Evolutionary conservation across 805 yeast species (phyloP), one percentile per base, ranked within the genome.

Genomic region (Candida coleopterorum): DNA sequence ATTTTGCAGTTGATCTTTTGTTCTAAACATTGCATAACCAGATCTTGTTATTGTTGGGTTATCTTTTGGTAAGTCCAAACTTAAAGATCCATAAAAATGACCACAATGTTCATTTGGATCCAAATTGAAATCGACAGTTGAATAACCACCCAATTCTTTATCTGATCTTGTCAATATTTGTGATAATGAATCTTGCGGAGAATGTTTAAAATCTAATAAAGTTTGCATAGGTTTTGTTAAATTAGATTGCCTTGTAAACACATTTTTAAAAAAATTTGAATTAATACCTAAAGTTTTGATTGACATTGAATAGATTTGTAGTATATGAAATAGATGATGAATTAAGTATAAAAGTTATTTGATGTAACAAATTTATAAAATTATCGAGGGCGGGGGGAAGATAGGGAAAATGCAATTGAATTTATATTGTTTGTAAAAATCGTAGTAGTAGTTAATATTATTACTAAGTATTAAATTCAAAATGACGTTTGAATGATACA

Each of bases 21-120:
- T 85, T 43, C 94, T 72, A 60, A 83, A 85, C 94, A 86, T 85
- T 25, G 94, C 85, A 64, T 77, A 77, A 5, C 95, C 95, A 14
- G 81, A 73, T 42, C 78, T 66, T 12, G 74, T 69, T 16, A 84
- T 74, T 34, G 79, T 79, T 1, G 86, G 85, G 34, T 77, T 68
- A 43, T 74, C 73, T 36, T 72, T 68, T 15, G 69, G 93, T 24
- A 83, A 70, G 45, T 81, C 85, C 41, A 81, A 70, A 53, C 76
- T 77, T 60, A 85, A 81, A 41, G 74, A 72, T 1, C 81, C 95
- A 41, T 67, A 68, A 49, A 67, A 47, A 58, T 45, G 65, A 46
- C 50, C 74, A 42, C 47, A 60, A 43, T 42, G 56, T 41, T 49
- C 39, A 33, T 42, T 48, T n/a, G 58, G 55, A 36, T 62, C 61